Evolutionary conservation across 208 protist species (phyloP), one percentile per base, ranked within the genome.

Genomic region (Wallacemonas rigidus): DNA sequence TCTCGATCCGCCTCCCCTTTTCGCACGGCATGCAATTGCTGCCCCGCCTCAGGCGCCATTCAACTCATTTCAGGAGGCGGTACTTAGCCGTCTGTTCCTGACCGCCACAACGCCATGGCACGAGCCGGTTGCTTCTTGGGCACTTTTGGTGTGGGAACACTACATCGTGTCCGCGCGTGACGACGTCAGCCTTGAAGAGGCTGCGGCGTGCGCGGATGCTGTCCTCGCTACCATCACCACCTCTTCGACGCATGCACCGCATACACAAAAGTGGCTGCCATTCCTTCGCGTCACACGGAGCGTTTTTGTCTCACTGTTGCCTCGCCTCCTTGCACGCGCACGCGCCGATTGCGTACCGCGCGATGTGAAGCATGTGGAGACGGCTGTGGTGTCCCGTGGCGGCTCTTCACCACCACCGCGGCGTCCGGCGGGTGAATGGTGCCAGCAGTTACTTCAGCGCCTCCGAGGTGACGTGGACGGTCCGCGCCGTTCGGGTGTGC

Each of bases 401-500:
- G 26, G 26, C 26, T 26, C 26, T 26, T 26, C 26, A 26, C 0
- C 45, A 12, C 8, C 12, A 50, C 8, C 45, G 12, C 57, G 57
- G 17, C 38, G 57, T n/a, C 57, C 57, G 7, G 60, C 60, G 6
- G 60, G 60, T 11, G 60, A 65, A 17, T 65, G 60, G n/a, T 65
- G 60, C 26, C 60, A 65, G 39, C 60, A 41, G 5, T 41, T 65
- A 14, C 38, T 65, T 35, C 60, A 65, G 15, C 36, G 38, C 17
- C 41, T 65, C 41, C 60, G 50, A 17, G 6, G 41, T 35, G 11
- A 17, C 38, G 56, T 15, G 14, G 53, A 36, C 26, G 9, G 35
- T 6, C 36, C 3, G 43, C 2, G 60, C 26, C 8, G 41, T 3
- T 48, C 41, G 36, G 6, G 36, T 51, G 40, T 65, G n/a, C 12